Conservation (phyloP, 805 yeast species). For the Ogataea paradorogensis region DNA sequence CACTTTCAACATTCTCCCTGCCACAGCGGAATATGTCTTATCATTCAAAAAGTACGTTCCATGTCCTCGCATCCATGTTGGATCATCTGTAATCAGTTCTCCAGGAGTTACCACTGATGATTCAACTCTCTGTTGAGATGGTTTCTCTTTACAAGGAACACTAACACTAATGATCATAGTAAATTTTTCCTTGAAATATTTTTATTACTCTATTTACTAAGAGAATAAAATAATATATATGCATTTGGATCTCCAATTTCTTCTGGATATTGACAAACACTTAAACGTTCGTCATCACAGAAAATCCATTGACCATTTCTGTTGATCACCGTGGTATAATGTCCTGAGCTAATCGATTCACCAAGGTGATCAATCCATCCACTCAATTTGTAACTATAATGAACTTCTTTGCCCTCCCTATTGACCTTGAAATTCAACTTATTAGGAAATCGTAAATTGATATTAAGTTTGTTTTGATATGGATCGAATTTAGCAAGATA, state of each 20-base stretch:
- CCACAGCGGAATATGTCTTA: constrained; percentile 83
- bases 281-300: constrained; percentile 70
- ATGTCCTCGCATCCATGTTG: constrained; percentile 98
- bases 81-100: constrained; percentile 91
- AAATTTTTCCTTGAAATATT: constrained; percentile 1
- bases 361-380: constrained; percentile 75
- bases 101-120: constrained; percentile 83
- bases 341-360: constrained; percentile 61
- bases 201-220: constrained; percentile 3
- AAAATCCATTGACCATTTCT: constrained; percentile 62
- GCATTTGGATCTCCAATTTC: constrained; percentile 42
- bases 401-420: constrained; percentile 30
- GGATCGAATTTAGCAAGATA: constrained; percentile 34
- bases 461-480: constrained; percentile 28
- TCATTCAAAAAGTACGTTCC: constrained; percentile 84
- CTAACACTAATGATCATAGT: constrained; percentile 31
- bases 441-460: constrained; percentile 24
- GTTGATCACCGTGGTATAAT: constrained; percentile 67
- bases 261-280: constrained; percentile 37
- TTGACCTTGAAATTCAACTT: constrained; percentile 39
- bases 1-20: constrained; percentile 84
- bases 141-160: constrained; percentile 16
- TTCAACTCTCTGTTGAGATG: constrained; percentile 17
- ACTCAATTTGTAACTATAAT: constrained; percentile 47
- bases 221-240: constrained; percentile 66